These are phyloP conservation scores for Penicillium griseofulvum DNA, from an alignment of 2,329 filamentous ascomycete genomes.

Conservation along the genomic window DNA sequence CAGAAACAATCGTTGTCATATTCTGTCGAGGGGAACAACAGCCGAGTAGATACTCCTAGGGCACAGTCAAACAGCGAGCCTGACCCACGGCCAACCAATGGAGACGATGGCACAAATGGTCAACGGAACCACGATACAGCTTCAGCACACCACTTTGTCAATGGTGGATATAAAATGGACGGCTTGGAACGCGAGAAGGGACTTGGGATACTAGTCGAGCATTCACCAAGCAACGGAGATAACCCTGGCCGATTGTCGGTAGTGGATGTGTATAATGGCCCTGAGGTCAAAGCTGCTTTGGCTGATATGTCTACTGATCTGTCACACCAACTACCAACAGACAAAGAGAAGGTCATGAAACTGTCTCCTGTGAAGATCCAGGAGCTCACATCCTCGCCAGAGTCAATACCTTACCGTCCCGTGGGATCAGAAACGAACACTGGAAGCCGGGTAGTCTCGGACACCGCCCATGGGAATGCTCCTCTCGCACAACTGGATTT, in stretches of 20 bases:
- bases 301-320: slow-evolving; percentile 24
- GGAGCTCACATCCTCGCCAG: slow-evolving; percentile 54
- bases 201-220: slow-evolving; percentile 21
- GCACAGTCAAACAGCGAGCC: slow-evolving; percentile 1
- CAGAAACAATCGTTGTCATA: neutral
- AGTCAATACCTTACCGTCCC: slow-evolving; percentile 52
- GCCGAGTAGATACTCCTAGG: neutral
- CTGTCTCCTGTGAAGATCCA: slow-evolving; percentile 55
- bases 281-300: slow-evolving; percentile 23
- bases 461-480: slow-evolving; percentile 13
- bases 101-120: neutral
- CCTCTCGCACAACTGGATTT: slow-evolving; percentile 9
- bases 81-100: neutral
- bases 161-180: slow-evolving; percentile 1
- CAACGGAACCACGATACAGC: neutral
- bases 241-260: slow-evolving; percentile 22
- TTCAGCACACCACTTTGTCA: neutral
- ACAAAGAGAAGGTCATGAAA: slow-evolving; percentile 48
- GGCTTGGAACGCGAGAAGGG: slow-evolving; percentile 11
- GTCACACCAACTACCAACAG: slow-evolving; percentile 23
- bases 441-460: slow-evolving; percentile 23
- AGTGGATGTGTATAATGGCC: slow-evolving; percentile 32
- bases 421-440: slow-evolving; percentile 26
- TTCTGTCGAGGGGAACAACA: neutral
- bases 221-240: slow-evolving; percentile 9